Base-by-base conservation (phyloP, 331 rosid genomes). In the Rosa hybrid region DNA sequence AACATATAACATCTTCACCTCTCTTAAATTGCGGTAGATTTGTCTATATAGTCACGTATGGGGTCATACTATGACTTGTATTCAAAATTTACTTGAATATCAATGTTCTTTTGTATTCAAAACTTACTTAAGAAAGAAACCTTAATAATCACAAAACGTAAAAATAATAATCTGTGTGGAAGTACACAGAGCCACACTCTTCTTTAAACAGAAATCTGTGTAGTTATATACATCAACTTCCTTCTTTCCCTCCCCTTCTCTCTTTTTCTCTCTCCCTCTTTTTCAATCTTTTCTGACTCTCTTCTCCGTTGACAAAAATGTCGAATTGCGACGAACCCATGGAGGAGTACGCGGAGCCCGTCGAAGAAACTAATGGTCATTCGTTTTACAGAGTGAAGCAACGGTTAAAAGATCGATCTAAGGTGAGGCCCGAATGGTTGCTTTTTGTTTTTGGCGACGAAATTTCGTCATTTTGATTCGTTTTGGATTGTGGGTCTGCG, bases 391-490 rank as follows among this genome's bases (percentile, higher is more conserved):
- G 69, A 67, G 86, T 78, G 38, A 89, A 48, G 76, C 92, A 83
- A 73, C 77, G 89, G 75, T 68, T 92, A 60, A 90, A 82, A 80
- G 93, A 91, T 14, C 92, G 89, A 80, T 90, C 99, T 16, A 90
- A 88, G 98, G 99, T 91, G 59, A 30, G 78, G 0, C 68, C 64
- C 14, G 30, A 30, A 25, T 77, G 11, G 23, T 20, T 65, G n/a
- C 73, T 12, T 57, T 48, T 77, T 77, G 4, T 64, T 46, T 27
- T 3, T 2, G 1, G 38, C 39, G 8, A 25, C 9, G 16, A 27
- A 38, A 65, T 8, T 49, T 56, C 69, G 25, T 74, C 45, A 20
- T 60, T 25, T 71, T 42, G 13, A 38, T 85, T 65, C 73, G 63
- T 71, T 91, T 79, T 78, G 16, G 30, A 38, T 77, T 4, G 8